Percentiles rank a stretch among this genome's conserved stretches.
Conservation (phyloP, 306 rosid species). For the Datisca glomerata region DNA sequence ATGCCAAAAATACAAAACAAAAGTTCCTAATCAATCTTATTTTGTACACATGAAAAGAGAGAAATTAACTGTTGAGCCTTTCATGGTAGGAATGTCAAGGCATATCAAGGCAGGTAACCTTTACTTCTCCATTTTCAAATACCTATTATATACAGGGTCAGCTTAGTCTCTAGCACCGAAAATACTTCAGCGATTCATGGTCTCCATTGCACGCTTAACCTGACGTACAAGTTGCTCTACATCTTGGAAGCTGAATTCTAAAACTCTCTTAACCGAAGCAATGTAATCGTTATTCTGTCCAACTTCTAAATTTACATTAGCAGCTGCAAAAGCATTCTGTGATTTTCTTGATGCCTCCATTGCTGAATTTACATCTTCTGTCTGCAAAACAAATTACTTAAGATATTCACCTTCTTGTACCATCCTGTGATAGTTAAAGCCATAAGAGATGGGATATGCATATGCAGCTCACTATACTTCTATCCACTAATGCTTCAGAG, state of each 20-base stretch:
- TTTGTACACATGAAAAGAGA: slow-evolving; percentile 82
- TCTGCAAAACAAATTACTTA: slow-evolving; percentile 8
- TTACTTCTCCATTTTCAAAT: slow-evolving; percentile 1
- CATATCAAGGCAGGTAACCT: too few species aligned
- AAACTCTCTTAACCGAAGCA: slow-evolving; percentile 44
- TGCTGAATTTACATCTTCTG: slow-evolving; percentile 7
- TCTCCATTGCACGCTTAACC: slow-evolving; percentile 45
- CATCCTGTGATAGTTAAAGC: neutral
- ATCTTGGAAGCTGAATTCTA: slow-evolving; percentile 82
- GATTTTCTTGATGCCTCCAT: slow-evolving; percentile 25
- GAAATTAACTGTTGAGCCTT: slow-evolving; percentile 14
- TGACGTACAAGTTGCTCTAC: slow-evolving; percentile 47
- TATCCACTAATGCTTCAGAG: neutral
- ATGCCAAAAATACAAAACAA: slow-evolving; percentile 25
- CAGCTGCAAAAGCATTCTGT: slow-evolving; percentile 36
- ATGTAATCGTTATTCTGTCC: slow-evolving; percentile 36
- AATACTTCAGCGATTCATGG: slow-evolving; percentile 43
- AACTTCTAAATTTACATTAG: slow-evolving; percentile 27
- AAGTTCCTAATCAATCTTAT: slow-evolving; percentile 54
- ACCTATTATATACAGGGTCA: slow-evolving; percentile 34
- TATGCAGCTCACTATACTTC: too few species aligned
- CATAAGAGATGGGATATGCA: neutral
- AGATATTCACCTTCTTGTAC: neutral
- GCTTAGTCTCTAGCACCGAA: slow-evolving; percentile 52
- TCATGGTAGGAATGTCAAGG: too few species aligned